Percentiles rank a stretch among this genome's conserved stretches.
Evolutionary conservation across 371 early-diverging fungal genomes (phyloP).

Genomic region (Apophysomyces elegans): DNA sequence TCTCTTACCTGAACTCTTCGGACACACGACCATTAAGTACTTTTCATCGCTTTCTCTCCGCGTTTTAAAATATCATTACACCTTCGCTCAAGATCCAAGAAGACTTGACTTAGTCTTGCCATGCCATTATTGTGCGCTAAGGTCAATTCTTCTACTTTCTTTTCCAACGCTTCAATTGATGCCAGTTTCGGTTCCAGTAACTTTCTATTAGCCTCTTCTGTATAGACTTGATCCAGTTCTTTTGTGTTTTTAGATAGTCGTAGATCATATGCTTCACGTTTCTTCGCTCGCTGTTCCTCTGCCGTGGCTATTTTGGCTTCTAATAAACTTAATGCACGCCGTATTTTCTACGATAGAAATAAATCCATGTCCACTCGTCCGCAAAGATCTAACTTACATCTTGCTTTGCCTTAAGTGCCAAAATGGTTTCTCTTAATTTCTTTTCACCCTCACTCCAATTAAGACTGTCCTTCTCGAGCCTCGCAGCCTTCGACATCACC

Average conservation of each 20-base stretch:
- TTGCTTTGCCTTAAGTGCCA: background rate
- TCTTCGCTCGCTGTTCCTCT: background rate
- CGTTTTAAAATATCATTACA: background rate
- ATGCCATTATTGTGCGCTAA: background rate
- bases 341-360: slow-evolving; percentile 3
- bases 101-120: background rate
- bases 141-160: slow-evolving; percentile 1
- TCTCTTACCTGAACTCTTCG: no score
- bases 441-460: background rate
- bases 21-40: no score
- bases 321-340: background rate
- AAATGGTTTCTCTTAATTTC: background rate
- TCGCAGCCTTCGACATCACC: background rate
- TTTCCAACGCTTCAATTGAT: background rate
- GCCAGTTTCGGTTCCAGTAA: background rate
- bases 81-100: background rate
- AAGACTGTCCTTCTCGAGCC: background rate
- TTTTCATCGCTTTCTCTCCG: background rate
- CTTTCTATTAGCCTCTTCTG: background rate
- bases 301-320: background rate
- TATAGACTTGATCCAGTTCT: background rate
- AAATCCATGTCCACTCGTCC: background rate
- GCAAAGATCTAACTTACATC: background rate
- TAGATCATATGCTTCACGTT: slow-evolving; percentile 1
- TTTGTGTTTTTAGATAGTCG: slow-evolving; percentile 7